These are phyloP conservation scores for Fusarium duplospermum DNA, from an alignment of 2,329 filamentous ascomycete genomes.

Conservation along the genomic window DNA sequence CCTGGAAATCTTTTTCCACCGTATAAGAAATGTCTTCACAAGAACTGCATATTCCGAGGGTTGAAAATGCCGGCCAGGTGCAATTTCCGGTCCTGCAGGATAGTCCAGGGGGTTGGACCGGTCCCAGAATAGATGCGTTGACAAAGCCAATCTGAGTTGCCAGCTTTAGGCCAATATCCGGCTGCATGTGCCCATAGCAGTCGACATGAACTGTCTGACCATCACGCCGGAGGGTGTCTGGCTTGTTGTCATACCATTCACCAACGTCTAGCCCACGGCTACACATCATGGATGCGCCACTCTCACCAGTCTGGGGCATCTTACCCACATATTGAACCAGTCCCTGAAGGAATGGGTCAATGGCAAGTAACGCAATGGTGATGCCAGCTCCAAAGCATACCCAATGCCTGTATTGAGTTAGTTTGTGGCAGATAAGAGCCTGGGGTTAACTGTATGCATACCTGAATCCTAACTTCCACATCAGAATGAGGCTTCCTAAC, in stretches of 20 bases:
- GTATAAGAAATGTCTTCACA: not conserved
- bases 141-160: not conserved
- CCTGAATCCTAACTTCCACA: not conserved
- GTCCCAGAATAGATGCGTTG: not conserved
- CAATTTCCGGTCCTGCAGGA: slow-evolving; percentile 2
- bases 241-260: not conserved
- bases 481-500: not conserved
- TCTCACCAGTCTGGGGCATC: not conserved
- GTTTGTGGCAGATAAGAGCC: not conserved
- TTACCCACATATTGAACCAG: slow-evolving; percentile 1
- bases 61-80: slow-evolving; percentile 2
- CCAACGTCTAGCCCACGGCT: not conserved
- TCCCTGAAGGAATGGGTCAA: slow-evolving; percentile 6
- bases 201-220: not conserved
- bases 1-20: not conserved
- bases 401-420: not conserved
- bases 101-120: not conserved
- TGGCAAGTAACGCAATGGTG: not conserved
- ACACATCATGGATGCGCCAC: not conserved
- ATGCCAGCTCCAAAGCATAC: slow-evolving; percentile 9
- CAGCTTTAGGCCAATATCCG: not conserved
- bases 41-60: slow-evolving; percentile 3
- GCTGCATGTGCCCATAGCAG: not conserved
- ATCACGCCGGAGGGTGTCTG: too few species aligned
- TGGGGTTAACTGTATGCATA: not conserved